Base-by-base conservation (phyloP, 1,284 basidiomycete species). In the Boletus mariae region DNA sequence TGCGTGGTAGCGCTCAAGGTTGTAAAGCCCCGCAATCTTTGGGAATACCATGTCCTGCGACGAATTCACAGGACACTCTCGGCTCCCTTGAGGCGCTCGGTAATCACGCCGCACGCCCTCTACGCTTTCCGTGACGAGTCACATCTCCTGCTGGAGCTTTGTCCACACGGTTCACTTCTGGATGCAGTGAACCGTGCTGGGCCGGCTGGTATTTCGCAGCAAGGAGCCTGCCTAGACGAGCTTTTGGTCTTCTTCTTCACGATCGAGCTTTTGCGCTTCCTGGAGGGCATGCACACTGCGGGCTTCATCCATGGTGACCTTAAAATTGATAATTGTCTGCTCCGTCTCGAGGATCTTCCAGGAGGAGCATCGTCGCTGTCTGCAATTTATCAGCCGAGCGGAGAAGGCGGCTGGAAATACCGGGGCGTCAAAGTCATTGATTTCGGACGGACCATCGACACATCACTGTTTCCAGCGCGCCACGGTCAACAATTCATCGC, bases 241-340 rank as follows among this genome's bases (percentile, higher is more conserved):
- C 80, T 97, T 7, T 79, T 99, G 45, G 94, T 94, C 49, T 83
- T 97, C 68, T 99, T 99, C 80, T 99, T 99, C 79, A 79, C 88
- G 29, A 82, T 95, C 62, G 96, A 99, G 70, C 82, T 99, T 17
- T 73, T 98, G 48, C 86, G 87, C 20, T 74, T 91, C 11, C 73
- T 98, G 46, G 92, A 97, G 65, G 85, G 79, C 23, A 80, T 98
- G 69, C 97, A 99, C 69, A 57, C 69, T 9, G 76, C 79, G 0
- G 89, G 90, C 15, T 89, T 98, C 73, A 90, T 99, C 60, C 97
- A 99, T 64, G 96, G 97, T 41, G 97, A 99, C 73, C 80, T 99
- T 62, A 99, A 99, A 79, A 98, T 98, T 67, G 97, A 99, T 75
- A 99, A 99, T 72, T 98, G 95, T 68, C 80, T 99, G 12, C 76